phyloP scores from a whole-genome alignment of 257 asterid species.

The Plectranthus barbatus region DNA sequence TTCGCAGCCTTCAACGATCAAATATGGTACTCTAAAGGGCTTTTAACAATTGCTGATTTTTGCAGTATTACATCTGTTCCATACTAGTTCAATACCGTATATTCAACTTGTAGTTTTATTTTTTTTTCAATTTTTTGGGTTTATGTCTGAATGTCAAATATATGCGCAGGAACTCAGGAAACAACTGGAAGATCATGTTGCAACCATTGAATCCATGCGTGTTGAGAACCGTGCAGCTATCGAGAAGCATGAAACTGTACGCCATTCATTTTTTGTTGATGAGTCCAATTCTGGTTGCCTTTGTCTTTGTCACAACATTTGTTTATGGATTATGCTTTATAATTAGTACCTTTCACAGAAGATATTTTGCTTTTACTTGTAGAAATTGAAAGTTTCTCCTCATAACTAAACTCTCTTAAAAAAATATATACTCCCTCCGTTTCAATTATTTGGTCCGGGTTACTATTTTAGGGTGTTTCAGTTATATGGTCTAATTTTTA shows the following conservation, averaged over 20 bases:
- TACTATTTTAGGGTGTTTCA: too few species aligned
- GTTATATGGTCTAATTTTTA: too few species aligned
- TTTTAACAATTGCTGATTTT: background rate
- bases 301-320: background rate
- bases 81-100: background rate
- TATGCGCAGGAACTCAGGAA: constrained; percentile 77
- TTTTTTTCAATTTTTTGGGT: background rate
- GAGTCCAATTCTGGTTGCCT: background rate
- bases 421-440: too few species aligned
- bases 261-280: constrained; percentile 21
- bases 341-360: background rate
- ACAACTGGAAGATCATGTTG: constrained; percentile 75
- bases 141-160: constrained; percentile 4
- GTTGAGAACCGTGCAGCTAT: constrained; percentile 50
- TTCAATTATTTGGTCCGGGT: too few species aligned
- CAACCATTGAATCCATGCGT: constrained; percentile 51
- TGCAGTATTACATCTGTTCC: background rate
- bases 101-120: background rate
- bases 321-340: background rate
- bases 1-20: constrained; percentile 87
- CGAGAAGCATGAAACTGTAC: constrained; percentile 71
- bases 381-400: background rate
- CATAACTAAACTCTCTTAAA: background rate
- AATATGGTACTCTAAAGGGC: constrained; percentile 47
- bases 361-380: background rate